Base-by-base conservation (phyloP, 2,329 filamentous ascomycete species). In the Sordariomycetes sp. region DNA sequence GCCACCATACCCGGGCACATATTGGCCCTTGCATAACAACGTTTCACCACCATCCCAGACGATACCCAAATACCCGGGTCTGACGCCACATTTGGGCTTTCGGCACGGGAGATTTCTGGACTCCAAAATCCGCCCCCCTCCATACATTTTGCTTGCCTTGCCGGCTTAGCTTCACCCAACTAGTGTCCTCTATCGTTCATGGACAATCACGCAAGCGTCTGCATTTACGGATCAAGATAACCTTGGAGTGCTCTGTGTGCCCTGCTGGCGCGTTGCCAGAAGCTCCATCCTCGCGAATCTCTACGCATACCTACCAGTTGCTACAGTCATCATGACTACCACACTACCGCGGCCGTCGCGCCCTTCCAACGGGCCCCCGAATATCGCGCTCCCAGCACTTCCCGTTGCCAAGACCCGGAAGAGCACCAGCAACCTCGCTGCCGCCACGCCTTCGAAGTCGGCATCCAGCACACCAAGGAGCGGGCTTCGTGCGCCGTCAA, bases 321-420 rank as follows among this genome's bases (percentile, higher is more conserved):
- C 35, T 20, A 5, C 22, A 37, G n/a, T 14, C 24, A 56, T 62
- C 56, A 82, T 82, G 78, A 71, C 81, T 59, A 85, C 85, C 58
- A 76, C 86, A 51, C 76, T 89, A 55, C 87, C 88, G 58, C 80
- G 84, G 69, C 80, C 84, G 28, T 80, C 86, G 20, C 81, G 86
- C 70, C 80, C 85, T 28, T 85, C 87, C 10, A 77, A 85, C 65
- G 87, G 85, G 60, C 87, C 90, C 54, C 88, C 90, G 18, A 84
- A 82, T 34, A 80, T 84, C 62, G 82, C 87, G 32, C 76, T 94
- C 25, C 89, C 90, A 51, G 85, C 88, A 51, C 75, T 95, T 54
- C 89, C 90, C 32, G 76, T 88, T 20, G 72, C 78, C 53, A 94
- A 90, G 72, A 84, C 86, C 46, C 81, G 89, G 61, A 89, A 87